Conservation (phyloP, 2,329 filamentous ascomycete genomes). For the Sarocladiaceae sp. region DNA sequence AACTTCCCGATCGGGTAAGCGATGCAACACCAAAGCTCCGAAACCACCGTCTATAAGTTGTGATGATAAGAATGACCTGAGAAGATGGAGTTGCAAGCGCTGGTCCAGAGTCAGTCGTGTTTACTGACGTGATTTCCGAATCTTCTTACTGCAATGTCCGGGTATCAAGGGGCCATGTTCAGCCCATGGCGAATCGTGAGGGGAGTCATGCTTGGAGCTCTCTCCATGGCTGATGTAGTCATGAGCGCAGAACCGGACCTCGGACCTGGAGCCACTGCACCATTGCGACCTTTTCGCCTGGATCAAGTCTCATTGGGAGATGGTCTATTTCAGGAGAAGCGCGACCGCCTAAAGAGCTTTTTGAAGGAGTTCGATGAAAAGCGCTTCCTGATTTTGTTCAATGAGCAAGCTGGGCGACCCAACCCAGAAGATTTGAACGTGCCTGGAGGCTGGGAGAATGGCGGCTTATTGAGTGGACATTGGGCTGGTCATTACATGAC, state of each 20-base stretch:
- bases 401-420: slow-evolving; percentile 25
- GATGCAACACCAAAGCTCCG: too few relatives aligned
- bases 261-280: slow-evolving; percentile 24
- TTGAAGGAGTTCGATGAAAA: slow-evolving; percentile 24
- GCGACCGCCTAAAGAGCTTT: slow-evolving; percentile 25
- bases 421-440: slow-evolving; percentile 20
- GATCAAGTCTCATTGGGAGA: slow-evolving; percentile 25
- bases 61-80: too few relatives aligned
- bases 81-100: too few relatives aligned
- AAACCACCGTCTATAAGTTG: too few relatives aligned
- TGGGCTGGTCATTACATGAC: slow-evolving; percentile 30
- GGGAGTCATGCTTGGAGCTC: too few relatives aligned
- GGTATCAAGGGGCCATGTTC: too few relatives aligned
- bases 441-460: slow-evolving; percentile 30
- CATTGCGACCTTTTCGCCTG: slow-evolving; percentile 27
- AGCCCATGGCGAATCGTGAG: too few relatives aligned
- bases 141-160: too few relatives aligned
- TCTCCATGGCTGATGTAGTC: too few relatives aligned
- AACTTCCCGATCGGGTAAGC: too few relatives aligned
- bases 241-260: slow-evolving; percentile 17
- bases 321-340: slow-evolving; percentile 27
- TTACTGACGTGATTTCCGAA: too few relatives aligned
- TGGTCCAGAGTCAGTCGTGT: too few relatives aligned
- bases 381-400: slow-evolving; percentile 26
- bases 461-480: slow-evolving; percentile 28